Evolutionary conservation across 2,329 filamentous ascomycete species (phyloP).

Genomic region (Shiraia bambusicola): DNA sequence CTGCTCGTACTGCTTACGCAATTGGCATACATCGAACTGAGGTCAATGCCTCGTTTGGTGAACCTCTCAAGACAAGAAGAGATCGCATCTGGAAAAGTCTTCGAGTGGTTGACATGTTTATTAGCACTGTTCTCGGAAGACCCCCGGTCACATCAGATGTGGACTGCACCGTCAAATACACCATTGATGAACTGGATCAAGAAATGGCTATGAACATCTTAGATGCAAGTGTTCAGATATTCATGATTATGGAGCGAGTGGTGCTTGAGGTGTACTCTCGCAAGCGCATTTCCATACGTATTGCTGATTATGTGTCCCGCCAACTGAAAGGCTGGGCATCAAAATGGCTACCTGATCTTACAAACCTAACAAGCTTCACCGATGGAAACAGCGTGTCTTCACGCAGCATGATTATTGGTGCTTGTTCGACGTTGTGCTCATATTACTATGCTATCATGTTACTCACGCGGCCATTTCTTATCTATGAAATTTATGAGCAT

Average conservation of each 20-base stretch:
- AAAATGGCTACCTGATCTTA: constrained; percentile 35
- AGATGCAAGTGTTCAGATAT: constrained; percentile 48
- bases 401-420: constrained; percentile 41
- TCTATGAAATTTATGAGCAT: constrained; percentile 51
- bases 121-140: constrained; percentile 54
- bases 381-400: constrained; percentile 10
- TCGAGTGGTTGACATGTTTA: constrained; percentile 54
- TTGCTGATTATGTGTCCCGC: constrained; percentile 45
- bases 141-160: constrained; percentile 57
- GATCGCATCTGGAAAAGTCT: constrained; percentile 57
- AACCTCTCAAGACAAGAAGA: constrained; percentile 44
- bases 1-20: constrained; percentile 55
- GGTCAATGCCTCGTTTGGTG: constrained; percentile 53
- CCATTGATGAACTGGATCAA: constrained; percentile 22
- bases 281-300: constrained; percentile 44
- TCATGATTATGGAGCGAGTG: constrained; percentile 51
- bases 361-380: constrained; percentile 32
- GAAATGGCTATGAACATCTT: constrained; percentile 24
- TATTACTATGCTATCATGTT: constrained; percentile 59
- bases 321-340: constrained; percentile 47
- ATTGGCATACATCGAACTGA: constrained; percentile 56
- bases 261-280: constrained; percentile 51
- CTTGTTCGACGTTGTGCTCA: constrained; percentile 53
- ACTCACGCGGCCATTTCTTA: constrained; percentile 55
- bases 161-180: constrained; percentile 48